phyloP scores from a whole-genome alignment of 352 stramenopile species.

The Peronospora belbahrii region DNA sequence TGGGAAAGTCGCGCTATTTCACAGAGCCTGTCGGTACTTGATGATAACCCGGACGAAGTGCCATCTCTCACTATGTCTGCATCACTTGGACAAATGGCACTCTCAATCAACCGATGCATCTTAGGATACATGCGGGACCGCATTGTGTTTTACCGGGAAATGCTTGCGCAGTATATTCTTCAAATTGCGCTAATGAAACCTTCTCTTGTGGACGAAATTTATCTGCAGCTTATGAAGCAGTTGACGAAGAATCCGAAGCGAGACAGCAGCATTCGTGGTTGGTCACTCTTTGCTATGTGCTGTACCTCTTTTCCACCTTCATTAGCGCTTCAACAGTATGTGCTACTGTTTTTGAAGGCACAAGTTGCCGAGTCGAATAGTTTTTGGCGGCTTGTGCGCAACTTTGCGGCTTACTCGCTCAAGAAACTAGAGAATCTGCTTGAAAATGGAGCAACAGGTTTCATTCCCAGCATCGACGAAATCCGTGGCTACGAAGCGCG shows the following conservation, averaged over 20 bases:
- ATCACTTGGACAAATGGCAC: slow-evolving; percentile 36
- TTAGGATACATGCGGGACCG: slow-evolving; percentile 93
- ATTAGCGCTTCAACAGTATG: slow-evolving; percentile 81
- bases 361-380: slow-evolving; percentile 66
- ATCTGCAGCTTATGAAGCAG: slow-evolving; percentile 91
- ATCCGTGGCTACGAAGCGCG: slow-evolving; percentile 90
- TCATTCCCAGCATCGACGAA: slow-evolving; percentile 90
- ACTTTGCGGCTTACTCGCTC: slow-evolving; percentile 88
- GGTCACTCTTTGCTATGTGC: slow-evolving; percentile 91
- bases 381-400: slow-evolving; percentile 71
- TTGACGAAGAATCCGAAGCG: slow-evolving; percentile 88
- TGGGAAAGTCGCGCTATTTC: slow-evolving; percentile 62
- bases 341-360: slow-evolving; percentile 87
- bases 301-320: slow-evolving; percentile 87
- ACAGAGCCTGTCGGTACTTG: slow-evolving; percentile 53
- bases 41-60: slow-evolving; percentile 30
- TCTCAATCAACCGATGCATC: slow-evolving; percentile 90
- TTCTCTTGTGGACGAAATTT: slow-evolving; percentile 90
- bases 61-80: slow-evolving; percentile 17
- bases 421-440: slow-evolving; percentile 89
- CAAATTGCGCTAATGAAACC: slow-evolving; percentile 85
- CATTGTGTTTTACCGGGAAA: slow-evolving; percentile 90
- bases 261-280: slow-evolving; percentile 87
- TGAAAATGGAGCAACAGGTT: slow-evolving; percentile 83
- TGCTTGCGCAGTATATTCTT: slow-evolving; percentile 90